A percentile compares a stretch with the other conserved stretches of the same genome.
These are phyloP conservation scores for Phalaenopsis equestris DNA, from an alignment of 106 monocot species.

Conservation along the genomic window DNA sequence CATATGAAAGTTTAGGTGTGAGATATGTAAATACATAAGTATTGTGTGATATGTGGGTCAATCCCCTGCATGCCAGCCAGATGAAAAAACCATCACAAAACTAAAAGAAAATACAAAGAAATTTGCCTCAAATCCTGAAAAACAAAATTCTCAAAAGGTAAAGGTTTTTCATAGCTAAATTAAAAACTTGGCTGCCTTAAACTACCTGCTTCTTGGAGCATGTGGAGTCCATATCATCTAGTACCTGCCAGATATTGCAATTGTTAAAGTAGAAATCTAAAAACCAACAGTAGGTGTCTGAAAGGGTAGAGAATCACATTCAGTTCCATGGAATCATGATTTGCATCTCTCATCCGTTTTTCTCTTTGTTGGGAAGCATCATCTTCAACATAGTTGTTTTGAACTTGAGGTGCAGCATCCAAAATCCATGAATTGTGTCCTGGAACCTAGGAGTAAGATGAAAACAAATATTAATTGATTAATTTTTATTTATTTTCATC, in stretches of 20 bases:
- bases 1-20: too few species aligned
- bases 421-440: conserved; percentile 85
- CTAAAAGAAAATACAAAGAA: not conserved
- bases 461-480: not conserved
- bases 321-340: conserved; percentile 25
- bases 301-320: conserved; percentile 21
- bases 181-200: not conserved
- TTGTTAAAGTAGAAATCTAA: not conserved
- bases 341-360: conserved; percentile 70
- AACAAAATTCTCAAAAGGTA: not conserved
- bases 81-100: not conserved
- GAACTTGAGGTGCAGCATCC: conserved; percentile 28
- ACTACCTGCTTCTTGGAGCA: conserved; percentile 55
- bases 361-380: conserved; percentile 47
- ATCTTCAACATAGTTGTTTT: conserved; percentile 5
- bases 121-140: not conserved
- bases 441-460: conserved; percentile 44
- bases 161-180: not conserved
- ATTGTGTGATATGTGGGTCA: too few species aligned
- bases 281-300: not conserved
- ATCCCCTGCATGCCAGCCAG: not conserved
- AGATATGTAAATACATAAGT: too few species aligned
- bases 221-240: conserved; percentile 21
- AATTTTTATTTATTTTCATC: not conserved
- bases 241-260: conserved; percentile 20